Base-by-base conservation (phyloP, 2,329 filamentous ascomycete species). In the Fusarium euwallaceae region DNA sequence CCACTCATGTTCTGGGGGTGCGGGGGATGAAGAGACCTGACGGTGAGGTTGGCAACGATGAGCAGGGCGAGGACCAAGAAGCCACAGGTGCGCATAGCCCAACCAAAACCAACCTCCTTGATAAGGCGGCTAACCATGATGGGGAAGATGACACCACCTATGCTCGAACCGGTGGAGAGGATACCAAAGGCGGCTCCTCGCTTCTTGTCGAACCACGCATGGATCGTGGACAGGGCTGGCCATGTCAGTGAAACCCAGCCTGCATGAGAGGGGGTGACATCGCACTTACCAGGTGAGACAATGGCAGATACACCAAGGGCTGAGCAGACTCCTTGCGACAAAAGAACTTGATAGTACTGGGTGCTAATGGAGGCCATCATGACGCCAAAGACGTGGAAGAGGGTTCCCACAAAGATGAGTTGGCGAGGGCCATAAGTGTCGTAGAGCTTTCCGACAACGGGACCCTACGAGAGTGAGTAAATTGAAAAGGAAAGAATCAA, bases 341-440 rank as follows among this genome's bases (percentile, higher is more conserved):
- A 75, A 11, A 86, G 77, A 62, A 86, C 80, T 53, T 86, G 84
- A 59, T 82, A 85, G 75, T 85, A 86, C 48, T 84, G 64, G 0
- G 71, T 81, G n/a, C 78, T 76, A 9, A 92, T 80, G 9, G 85
- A 88, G 0, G 88, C 85, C 89, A 92, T 91, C 89, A 93, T 92
- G 6, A 92, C 77, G 3, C 89, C 88, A 64, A 92, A 88, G 17
- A 92, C 87, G 65, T 91, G 88, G 37, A 91, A 78, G 62, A 91
- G 80, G 0, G 85, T 87, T 17, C 90, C 90, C 14, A 79, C 78
- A 1, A 90, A 37, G 2, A 92, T 78, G 0, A 93, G 81, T 56
- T 83, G 86, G 32, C 87, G 86, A 0, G 92, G 90, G 0, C 92
- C 92, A 66, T 90, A 88, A 66, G 84, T 88, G 76, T 94, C 92